Evolutionary conservation across 441 rosid genomes (phyloP).

Genomic region (Erodium texanum): DNA sequence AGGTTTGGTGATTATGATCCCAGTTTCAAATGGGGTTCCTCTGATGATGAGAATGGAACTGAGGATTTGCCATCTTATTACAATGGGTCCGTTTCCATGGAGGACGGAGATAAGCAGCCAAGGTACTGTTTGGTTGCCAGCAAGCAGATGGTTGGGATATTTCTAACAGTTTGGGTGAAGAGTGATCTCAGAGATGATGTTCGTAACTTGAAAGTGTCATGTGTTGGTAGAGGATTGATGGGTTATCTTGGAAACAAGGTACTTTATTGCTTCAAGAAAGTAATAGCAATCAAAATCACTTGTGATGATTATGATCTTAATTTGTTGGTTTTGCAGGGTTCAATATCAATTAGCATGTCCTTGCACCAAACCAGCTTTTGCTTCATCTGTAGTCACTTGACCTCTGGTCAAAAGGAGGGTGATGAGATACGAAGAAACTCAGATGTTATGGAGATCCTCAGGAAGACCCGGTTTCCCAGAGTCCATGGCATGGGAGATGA

Average conservation of each 20-base stretch:
- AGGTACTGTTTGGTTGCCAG: constrained; percentile 86
- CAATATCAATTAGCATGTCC: constrained; percentile 96
- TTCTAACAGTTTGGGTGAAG: constrained; percentile 86
- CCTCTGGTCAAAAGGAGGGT: constrained; percentile 98
- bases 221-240: constrained; percentile 96
- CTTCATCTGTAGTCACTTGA: constrained; percentile 94
- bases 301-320: no score
- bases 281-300: no score
- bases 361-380: constrained; percentile 94
- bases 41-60: constrained; percentile 81
- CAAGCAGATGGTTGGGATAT: constrained; percentile 96
- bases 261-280: constrained; percentile 12
- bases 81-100: constrained; percentile 45
- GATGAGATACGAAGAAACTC: constrained; percentile 91
- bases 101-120: constrained; percentile 58
- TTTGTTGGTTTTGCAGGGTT: constrained; percentile 59
- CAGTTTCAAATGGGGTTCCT: constrained; percentile 45
- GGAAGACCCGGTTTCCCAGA: constrained; percentile 89
- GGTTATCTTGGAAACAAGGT: constrained; percentile 99
- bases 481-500: constrained; percentile 54
- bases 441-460: constrained; percentile 92
- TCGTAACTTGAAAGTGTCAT: constrained; percentile 83
- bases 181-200: constrained; percentile 72
- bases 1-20: constrained; percentile 75
- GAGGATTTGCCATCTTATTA: constrained; percentile 75